These are phyloP conservation scores for Lojkania enalia DNA, from an alignment of 2,329 filamentous ascomycete species.

Conservation along the genomic window DNA sequence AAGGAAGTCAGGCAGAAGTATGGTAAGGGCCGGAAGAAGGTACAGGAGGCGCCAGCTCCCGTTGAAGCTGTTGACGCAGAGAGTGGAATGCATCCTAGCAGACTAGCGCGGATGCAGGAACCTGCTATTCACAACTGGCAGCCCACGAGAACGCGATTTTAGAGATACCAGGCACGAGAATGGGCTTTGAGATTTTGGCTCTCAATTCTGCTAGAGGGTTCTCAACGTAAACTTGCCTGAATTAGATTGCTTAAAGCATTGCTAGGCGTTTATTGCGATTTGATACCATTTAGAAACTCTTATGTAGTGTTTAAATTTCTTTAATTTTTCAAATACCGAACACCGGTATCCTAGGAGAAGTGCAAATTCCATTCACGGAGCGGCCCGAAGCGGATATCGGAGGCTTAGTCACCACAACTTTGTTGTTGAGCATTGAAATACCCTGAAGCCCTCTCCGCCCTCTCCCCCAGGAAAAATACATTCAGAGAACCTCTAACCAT, in stretches of 20 bases:
- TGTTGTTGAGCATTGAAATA: too few relatives aligned
- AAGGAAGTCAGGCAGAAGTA: conserved; percentile 36
- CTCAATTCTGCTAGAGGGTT: too few relatives aligned
- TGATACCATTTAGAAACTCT: too few relatives aligned
- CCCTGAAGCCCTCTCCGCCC: too few relatives aligned
- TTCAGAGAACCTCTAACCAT: too few relatives aligned
- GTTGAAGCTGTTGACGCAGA: conserved; percentile 22
- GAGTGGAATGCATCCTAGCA: conserved; percentile 42
- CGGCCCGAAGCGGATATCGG: conserved; percentile 16
- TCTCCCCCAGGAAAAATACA: too few relatives aligned
- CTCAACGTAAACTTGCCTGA: too few relatives aligned
- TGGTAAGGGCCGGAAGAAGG: conserved; percentile 10
- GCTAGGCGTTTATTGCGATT: too few relatives aligned
- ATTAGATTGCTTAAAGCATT: too few relatives aligned
- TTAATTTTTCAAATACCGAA: too few relatives aligned
- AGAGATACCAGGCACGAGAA: neutral
- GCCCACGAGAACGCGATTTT: conserved; percentile 2
- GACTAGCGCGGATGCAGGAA: conserved; percentile 40
- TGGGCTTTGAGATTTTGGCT: conserved; percentile 1
- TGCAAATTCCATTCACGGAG: conserved; percentile 4
- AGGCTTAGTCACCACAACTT: conserved; percentile 12
- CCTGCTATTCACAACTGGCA: conserved; percentile 20
- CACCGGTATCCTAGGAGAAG: neutral
- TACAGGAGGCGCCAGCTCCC: conserved; percentile 14
- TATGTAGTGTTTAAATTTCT: too few relatives aligned